A percentile compares a stretch with the other conserved stretches of the same genome.
Evolutionary conservation across 129 eudicot species (phyloP).

Genomic region (Flaveria ramosissima): DNA sequence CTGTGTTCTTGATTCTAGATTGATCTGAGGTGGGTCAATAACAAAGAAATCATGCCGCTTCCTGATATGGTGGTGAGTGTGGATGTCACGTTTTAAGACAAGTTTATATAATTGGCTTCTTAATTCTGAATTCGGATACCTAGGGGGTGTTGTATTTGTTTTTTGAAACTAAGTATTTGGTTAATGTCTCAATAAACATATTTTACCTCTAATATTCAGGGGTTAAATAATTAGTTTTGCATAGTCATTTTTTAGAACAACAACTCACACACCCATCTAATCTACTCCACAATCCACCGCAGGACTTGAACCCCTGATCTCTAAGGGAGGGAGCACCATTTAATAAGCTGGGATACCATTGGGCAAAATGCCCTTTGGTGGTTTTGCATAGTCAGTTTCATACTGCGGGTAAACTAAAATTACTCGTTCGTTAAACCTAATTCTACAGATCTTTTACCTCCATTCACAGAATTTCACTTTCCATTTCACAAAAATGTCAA

Average conservation of each 20-base stretch:
- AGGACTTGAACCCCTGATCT: too few relatives aligned
- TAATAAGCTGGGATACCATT: too few relatives aligned
- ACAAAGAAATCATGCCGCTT: constrained; percentile 94
- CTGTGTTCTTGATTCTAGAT: constrained; percentile 44
- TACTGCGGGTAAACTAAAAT: neutral
- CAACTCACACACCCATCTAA: too few relatives aligned
- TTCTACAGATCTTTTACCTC: neutral
- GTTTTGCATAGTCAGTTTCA: neutral
- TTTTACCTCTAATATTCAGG: neutral
- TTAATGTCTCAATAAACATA: neutral
- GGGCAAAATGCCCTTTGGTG: too few relatives aligned
- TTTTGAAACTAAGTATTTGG: neutral
- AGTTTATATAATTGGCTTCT: neutral
- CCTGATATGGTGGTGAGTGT: constrained; percentile 87
- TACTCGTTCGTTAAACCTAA: neutral
- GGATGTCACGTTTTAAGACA: neutral
- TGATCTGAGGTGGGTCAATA: constrained; percentile 87
- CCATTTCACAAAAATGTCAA: neutral
- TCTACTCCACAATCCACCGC: too few relatives aligned
- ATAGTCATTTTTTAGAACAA: neutral
- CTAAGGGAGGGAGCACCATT: too few relatives aligned
- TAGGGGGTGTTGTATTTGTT: neutral
- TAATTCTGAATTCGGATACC: neutral
- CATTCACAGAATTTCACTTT: neutral
- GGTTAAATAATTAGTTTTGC: neutral